Base-by-base conservation (phyloP, 345 rosid genomes). In the Linum trigynum region DNA sequence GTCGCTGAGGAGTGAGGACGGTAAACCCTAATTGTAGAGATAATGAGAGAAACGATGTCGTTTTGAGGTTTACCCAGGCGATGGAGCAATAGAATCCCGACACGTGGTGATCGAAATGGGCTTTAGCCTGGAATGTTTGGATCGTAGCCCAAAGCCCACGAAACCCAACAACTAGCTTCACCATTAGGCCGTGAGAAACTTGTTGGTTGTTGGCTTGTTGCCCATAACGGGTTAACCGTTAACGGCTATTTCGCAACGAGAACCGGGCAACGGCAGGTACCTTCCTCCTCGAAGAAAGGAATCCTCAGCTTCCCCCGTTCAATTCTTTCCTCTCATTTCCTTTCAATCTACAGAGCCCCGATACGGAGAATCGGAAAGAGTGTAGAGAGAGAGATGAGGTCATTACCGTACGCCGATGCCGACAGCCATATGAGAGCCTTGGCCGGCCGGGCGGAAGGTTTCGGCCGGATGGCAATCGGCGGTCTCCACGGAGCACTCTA, bases 361-460 rank as follows among this genome's bases (percentile, higher is more conserved):
- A 48, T 48, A 5, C 53, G 53, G 53, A 48, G 53, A 48, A 48
- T 6, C 14, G 3, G 53, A 48, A 3, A 15, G 14, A 48, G 53
- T 23, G 32, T 23, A 23, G 32, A 23, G 2, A 5, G 32, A 23
- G 14, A 55, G 38, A 67, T 15, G 69, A 62, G 65, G 63, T 48
- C 53, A 5, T 17, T 86, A 23, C 97, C 95, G 58, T 94, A 90
- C 63, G 66, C 82, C 55, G 77, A 80, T 53, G 88, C 78, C 62
- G 96, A 94, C 75, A 78, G 81, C 72, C 65, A 69, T 81, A 72
- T 90, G 40, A 86, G 95, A 58, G 85, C 84, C 36, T 95, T 94
- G 40, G 90, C 99, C 38, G 84, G 83, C 59, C 86, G 84, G 50
- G 96, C 95, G 6, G 91, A 94, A 70, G 99, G 99, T 16, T 90